Base-by-base conservation (phyloP, 352 stramenopile genomes). In the Elongisporangium undulatum region DNA sequence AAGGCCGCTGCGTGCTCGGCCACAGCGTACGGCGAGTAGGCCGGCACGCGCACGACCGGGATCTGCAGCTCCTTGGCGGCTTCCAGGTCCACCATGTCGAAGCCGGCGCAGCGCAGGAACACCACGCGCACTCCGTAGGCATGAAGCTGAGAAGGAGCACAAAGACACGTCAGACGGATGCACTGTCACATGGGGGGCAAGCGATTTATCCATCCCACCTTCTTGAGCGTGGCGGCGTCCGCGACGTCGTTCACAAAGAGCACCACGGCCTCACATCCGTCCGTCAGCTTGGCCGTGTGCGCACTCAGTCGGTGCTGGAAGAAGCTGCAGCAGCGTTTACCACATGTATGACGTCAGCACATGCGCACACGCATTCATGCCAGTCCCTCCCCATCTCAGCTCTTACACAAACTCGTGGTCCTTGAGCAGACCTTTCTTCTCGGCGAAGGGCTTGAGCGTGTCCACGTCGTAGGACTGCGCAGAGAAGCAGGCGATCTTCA, bases 171-270 rank as follows among this genome's bases (percentile, higher is more conserved):
- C 19, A 61, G 20, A 19, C 41, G 2, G n/a, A 9, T 22, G 12
- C 19, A 22, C 9, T 45, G 7, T 13, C 26, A 26, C 29, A 56
- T 16, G 23, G 24, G 20, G 19, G 20, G 3, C 62, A 53, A 17
- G 55, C 23, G 19, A 66, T 29, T 56, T 53, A 49, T 19, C 17
- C n/a, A 29, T 19, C 49, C 20, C 41, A 82, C 65, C 62, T 78
- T 73, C 56, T 82, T 76, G 7, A 95, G 70, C 22, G 76, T 69
- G 3, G 65, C 69, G 17, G 68, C 78, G 56, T 94, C 72, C 4
- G 85, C 85, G 6, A 74, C 75, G 64, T 96, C 88, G 61, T 95
- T 96, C 50, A 96, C 88, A 62, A 95, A 96, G 55, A 94, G 87
- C 39, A 85, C 77, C 23, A 89, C 80, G 48, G 51, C 79, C 50